Percentiles rank a stretch among this genome's conserved stretches.
phyloP scores from a whole-genome alignment of 2,329 filamentous ascomycete genomes.

The Trichoderma koningii region DNA sequence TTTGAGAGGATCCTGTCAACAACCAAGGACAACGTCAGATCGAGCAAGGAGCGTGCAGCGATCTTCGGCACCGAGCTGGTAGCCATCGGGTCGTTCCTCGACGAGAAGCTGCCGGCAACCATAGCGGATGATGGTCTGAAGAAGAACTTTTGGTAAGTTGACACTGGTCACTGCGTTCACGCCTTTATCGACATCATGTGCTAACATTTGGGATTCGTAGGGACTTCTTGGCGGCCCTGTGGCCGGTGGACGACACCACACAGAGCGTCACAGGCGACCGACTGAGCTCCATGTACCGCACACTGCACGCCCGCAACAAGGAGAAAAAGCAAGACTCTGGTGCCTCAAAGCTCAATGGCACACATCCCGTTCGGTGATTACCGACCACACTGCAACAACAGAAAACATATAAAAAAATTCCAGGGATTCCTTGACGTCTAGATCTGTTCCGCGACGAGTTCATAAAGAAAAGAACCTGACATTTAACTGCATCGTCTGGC shows the following conservation, averaged over 20 bases:
- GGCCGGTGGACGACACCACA: slow-evolving; percentile 50
- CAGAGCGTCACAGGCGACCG: slow-evolving; percentile 48
- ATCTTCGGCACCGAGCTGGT: slow-evolving; percentile 63
- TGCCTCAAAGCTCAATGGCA: slow-evolving; percentile 39
- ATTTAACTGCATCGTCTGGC: slow-evolving; percentile 35
- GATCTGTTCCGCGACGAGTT: slow-evolving; percentile 28
- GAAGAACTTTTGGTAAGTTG: slow-evolving; percentile 53
- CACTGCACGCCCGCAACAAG: slow-evolving; percentile 42
- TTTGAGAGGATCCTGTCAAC: slow-evolving; percentile 62
- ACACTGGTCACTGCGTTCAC: too few species aligned
- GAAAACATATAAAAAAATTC: neutral
- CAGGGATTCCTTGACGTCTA: neutral
- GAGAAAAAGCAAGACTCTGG: slow-evolving; percentile 36
- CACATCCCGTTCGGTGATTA: slow-evolving; percentile 31
- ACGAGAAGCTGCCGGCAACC: slow-evolving; percentile 48
- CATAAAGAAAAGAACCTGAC: slow-evolving; percentile 26
- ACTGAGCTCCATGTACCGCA: slow-evolving; percentile 49
- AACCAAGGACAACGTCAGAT: slow-evolving; percentile 63
- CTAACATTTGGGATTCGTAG: slow-evolving; percentile 36
- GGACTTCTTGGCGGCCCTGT: slow-evolving; percentile 50
- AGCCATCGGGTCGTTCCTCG: slow-evolving; percentile 64
- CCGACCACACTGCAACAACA: neutral
- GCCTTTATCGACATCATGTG: neutral
- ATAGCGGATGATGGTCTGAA: slow-evolving; percentile 47
- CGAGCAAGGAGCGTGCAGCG: slow-evolving; percentile 61